Percentiles rank a stretch among this genome's conserved stretches.
Evolutionary conservation across 768 basidiomycete species (phyloP).

Genomic region (Phaeotremella skinneri): DNA sequence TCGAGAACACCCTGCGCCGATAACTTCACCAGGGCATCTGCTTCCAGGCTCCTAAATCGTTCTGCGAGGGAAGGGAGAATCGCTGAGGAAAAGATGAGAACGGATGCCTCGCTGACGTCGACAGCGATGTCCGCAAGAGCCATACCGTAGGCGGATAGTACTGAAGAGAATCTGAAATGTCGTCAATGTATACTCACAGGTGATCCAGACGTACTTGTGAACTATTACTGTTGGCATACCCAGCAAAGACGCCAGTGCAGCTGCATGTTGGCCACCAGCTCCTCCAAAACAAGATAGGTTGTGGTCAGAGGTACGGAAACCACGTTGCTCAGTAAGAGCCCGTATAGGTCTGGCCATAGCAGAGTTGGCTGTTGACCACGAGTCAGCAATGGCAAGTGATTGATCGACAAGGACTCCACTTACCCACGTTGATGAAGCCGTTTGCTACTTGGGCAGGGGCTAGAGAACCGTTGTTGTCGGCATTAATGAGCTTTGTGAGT

Average conservation of each 20-base stretch:
- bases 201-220: constrained; percentile 14
- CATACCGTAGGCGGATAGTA: constrained; percentile 90
- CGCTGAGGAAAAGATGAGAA: neutral
- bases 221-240: constrained; percentile 22
- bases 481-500: constrained; percentile 68
- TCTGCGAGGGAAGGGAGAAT: neutral
- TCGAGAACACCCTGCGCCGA: neutral
- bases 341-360: constrained; percentile 92
- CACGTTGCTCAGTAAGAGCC: constrained; percentile 51
- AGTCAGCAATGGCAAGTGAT: too few relatives aligned
- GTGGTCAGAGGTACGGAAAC: neutral
- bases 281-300: constrained; percentile 7
- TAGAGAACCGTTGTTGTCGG: constrained; percentile 54
- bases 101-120: constrained; percentile 1
- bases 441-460: constrained; percentile 57
- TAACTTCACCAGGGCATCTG: neutral
- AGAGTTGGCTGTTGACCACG: constrained; percentile 83
- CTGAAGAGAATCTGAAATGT: constrained; percentile 60
- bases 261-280: constrained; percentile 10
- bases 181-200: neutral
- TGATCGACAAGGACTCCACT: neutral
- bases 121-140: constrained; percentile 53
- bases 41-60: neutral
- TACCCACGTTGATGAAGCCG: constrained; percentile 78
- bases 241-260: constrained; percentile 4